These are phyloP conservation scores for Ophiostoma novo-ulmi DNA, from an alignment of 2,329 filamentous ascomycete genomes.

Conservation along the genomic window DNA sequence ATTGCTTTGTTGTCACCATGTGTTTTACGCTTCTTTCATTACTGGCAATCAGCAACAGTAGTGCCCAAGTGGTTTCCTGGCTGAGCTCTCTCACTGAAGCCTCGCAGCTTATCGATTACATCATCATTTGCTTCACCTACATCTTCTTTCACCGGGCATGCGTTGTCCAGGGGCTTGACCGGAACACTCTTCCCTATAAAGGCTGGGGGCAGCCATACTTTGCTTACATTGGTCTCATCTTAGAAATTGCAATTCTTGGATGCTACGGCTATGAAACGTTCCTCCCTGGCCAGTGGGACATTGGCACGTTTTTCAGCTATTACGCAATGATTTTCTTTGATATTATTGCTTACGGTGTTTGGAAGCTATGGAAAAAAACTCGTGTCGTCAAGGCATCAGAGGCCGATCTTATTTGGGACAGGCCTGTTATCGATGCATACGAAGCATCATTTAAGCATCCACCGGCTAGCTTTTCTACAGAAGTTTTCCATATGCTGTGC, in stretches of 20 bases:
- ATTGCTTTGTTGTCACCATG: conserved; percentile 37
- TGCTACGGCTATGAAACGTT: conserved; percentile 54
- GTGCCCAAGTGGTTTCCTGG: conserved; percentile 39
- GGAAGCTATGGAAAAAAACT: conserved; percentile 60
- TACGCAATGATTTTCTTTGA: conserved; percentile 55
- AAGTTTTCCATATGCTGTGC: background rate
- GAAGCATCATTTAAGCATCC: conserved; percentile 18
- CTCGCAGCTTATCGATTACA: conserved; percentile 42
- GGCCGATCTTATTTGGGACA: conserved; percentile 31
- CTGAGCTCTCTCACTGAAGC: conserved; percentile 41
- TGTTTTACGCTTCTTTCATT: conserved; percentile 39
- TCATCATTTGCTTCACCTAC: conserved; percentile 39
- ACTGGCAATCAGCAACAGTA: conserved; percentile 38
- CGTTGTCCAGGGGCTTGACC: conserved; percentile 36
- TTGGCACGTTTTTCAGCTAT: conserved; percentile 46
- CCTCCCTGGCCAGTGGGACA: conserved; percentile 39
- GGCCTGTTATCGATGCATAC: conserved; percentile 38
- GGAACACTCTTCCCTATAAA: conserved; percentile 36
- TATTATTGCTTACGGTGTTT: conserved; percentile 50
- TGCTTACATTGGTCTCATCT: conserved; percentile 33
- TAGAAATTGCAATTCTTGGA: conserved; percentile 24
- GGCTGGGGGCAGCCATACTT: conserved; percentile 39
- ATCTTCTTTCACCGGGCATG: conserved; percentile 38
- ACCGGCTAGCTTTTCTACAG: background rate
- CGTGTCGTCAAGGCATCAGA: conserved; percentile 32